Base-by-base conservation (phyloP, 768 basidiomycete genomes). In the Pulveroboletus sp. region DNA sequence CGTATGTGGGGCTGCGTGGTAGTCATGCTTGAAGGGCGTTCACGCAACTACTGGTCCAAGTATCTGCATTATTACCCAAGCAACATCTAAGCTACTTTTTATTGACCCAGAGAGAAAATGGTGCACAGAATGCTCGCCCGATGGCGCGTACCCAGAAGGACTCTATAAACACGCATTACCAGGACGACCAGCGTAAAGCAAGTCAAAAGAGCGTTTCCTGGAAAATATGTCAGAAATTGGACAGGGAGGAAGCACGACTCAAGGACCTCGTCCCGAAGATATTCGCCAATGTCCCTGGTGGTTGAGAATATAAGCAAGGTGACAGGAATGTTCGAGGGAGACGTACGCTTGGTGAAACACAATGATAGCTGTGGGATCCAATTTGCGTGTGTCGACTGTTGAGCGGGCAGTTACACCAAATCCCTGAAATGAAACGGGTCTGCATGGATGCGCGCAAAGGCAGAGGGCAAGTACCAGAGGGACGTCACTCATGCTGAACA, bases 351-450 rank as follows among this genome's bases (percentile, higher is more conserved):
- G 97, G 65, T 98, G 97, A 71, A 98, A 99, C 3, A 97, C 97
- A 41, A 99, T 85, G 50, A 99, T 97, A 7, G 90, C 84, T 20
- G 94, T 97, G 20, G 97, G 97, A 65, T 98, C 97, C 37, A 98
- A 70, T 78, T 99, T 99, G 57, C 95, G 74, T 21, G 97, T 97
- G 68, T 99, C 97, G 8, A 97, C 70, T 5, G 97, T 98, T 25
- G 94, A 94, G 48, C 94, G 78, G 5, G 97, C 90, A 29, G 97
- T 98, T 5, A 98, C 97, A 47, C 97, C 97, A 63, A 98, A 98
- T 21, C 97, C 97, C 94, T 97, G 59, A 16, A 32, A 38, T 10
- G 16, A 7, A 35, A 45, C 49, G 49, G 3, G 37, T 58, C 17
- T 62, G 45, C 29, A 44, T 40, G 24, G 16, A 37, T 10, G 31